phyloP scores from a whole-genome alignment of 73 alveolate genomes.

The Blepharisma japonicum region DNA sequence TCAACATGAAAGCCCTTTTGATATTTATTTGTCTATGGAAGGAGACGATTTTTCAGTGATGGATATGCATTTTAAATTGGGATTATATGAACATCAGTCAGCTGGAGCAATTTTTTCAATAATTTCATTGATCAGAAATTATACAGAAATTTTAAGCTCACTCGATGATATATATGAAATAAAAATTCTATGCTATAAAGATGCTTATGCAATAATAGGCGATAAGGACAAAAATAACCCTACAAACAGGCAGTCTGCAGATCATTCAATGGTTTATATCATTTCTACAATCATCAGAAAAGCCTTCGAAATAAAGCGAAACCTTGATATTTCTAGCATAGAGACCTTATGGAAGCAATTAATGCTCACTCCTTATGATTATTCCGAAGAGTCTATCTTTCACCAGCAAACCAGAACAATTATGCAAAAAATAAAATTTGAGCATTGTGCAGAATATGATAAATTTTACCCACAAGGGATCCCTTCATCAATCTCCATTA shows the following conservation, averaged over 20 bases:
- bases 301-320: conserved; percentile 60
- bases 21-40: conserved; percentile 51
- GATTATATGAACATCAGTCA: conserved; percentile 92
- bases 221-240: conserved; percentile 93
- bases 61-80: conserved; percentile 97
- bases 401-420: conserved; percentile 49
- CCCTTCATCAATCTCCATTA: conserved; percentile 64
- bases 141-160: conserved; percentile 33
- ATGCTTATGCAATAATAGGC: conserved; percentile 95
- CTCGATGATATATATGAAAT: conserved; percentile 70
- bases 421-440: conserved; percentile 57
- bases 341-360: conserved; percentile 72
- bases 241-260: conserved; percentile 81
- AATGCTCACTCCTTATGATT: conserved; percentile 78
- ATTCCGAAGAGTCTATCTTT: conserved; percentile 50
- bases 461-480: conserved; percentile 81
- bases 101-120: conserved; percentile 87
- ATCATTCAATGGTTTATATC: conserved; percentile 86
- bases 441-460: conserved; percentile 81
- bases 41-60: conserved; percentile 82
- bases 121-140: conserved; percentile 36
- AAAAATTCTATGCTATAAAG: conserved; percentile 85
- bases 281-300: conserved; percentile 60
- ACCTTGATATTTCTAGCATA: conserved; percentile 33
- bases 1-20: conserved; percentile 68